Percentiles rank a stretch among this genome's conserved stretches.
Conservation (phyloP, 768 basidiomycete species). For the Cyathus striatus region DNA sequence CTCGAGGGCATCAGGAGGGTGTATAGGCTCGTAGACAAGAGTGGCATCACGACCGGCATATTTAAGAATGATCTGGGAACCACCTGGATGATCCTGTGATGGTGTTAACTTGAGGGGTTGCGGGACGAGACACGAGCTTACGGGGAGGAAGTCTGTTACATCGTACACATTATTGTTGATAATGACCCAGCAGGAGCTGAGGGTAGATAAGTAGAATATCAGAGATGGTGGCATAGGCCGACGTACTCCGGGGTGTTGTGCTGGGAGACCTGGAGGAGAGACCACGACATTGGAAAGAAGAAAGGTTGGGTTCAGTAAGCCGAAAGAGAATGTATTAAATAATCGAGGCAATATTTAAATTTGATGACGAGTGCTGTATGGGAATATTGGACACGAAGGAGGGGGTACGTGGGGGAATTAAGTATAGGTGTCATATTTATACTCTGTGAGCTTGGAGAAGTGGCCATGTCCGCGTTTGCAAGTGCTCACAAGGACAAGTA, state of each 20-base stretch:
- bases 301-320: not conserved
- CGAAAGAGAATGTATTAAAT: too few relatives aligned
- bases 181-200: slow-evolving; percentile 81
- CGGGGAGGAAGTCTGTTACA: slow-evolving; percentile 73
- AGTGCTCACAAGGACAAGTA: not conserved
- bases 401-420: too few relatives aligned
- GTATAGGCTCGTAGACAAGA: slow-evolving; percentile 70
- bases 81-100: slow-evolving; percentile 74
- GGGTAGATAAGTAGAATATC: too few relatives aligned
- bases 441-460: too few relatives aligned
- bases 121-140: slow-evolving; percentile 17
- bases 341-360: too few relatives aligned
- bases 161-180: slow-evolving; percentile 81
- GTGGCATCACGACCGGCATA: slow-evolving; percentile 89
- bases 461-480: too few relatives aligned
- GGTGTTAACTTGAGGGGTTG: slow-evolving; percentile 1
- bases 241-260: slow-evolving; percentile 52
- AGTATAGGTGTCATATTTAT: too few relatives aligned
- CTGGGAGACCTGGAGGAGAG: slow-evolving; percentile 53
- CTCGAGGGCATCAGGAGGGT: slow-evolving; percentile 77
- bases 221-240: slow-evolving; percentile 1
- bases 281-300: slow-evolving; percentile 26
- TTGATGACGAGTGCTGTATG: too few relatives aligned
- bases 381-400: too few relatives aligned
- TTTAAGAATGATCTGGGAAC: slow-evolving; percentile 73